Base-by-base conservation (phyloP, 2,329 filamentous ascomycete species). In the Stemphylium beticola region DNA sequence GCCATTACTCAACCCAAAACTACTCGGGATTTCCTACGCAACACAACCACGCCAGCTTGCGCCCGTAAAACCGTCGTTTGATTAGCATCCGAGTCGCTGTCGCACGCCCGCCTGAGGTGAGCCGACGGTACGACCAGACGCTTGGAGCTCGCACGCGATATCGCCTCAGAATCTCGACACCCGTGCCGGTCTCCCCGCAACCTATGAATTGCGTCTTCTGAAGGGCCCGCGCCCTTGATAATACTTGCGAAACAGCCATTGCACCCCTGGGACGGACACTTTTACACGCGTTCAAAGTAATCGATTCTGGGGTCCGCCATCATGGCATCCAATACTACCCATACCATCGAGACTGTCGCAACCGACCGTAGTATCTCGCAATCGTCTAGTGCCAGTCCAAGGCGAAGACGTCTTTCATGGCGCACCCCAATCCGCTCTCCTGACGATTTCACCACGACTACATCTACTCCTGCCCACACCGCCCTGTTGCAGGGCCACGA, bases 401-500 rank as follows among this genome's bases (percentile, higher is more conserved):
- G 57, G 49, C 62, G 60, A 17, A 60, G 71, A 46, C 67, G 69
- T 22, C 48, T 62, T 34, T 72, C 71, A 61, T 70, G 66, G 66
- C 68, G 67, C 48, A 61, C 60, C 43, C 64, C 68, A 36, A 40
- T 62, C 22, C 58, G 66, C 41, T 50, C 33, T 15, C 42, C 58
- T 42, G 49, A 57, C 43, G 40, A 52, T n/a, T 57, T 57, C 50
- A 31, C 48, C 15, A 42, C 58, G 32, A 36, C 49, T 57, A 49
- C 62, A 51, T 54, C 51, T 22, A 57, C 55, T 40, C 65, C 72
- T 49, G 69, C 71, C n/a, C 68, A 73, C 62, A 49, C 70, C 53
- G 69, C 72, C 46, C 61, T 74, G 38, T 63, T 74, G 59, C 69
- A 69, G 31, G 73, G 71, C 59, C 73, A 76, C 64, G 69, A 75